phyloP scores from a whole-genome alignment of 2,329 filamentous ascomycete species.

The Cryoendolithus antarcticus region DNA sequence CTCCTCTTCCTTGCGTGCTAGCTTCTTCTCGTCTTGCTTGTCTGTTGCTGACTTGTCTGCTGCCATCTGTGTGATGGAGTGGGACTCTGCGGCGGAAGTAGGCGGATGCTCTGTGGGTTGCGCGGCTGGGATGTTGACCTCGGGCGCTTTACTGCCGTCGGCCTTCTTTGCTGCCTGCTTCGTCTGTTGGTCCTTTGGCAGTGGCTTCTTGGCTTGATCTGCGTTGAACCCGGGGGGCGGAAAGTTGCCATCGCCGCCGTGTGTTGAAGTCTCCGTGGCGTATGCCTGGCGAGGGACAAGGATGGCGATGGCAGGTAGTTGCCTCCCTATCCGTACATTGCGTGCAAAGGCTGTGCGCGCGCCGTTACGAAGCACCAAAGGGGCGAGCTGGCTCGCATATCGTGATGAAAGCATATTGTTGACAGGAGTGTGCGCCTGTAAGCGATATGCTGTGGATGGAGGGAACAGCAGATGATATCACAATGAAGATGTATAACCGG shows the following conservation, averaged over 20 bases:
- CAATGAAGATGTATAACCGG: too few relatives aligned
- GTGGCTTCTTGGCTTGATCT: conserved; percentile 77
- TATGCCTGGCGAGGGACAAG: conserved; percentile 40
- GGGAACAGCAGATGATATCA: too few relatives aligned
- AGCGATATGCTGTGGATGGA: background rate
- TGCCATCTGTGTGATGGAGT: conserved; percentile 50
- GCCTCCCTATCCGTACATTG: conserved; percentile 33
- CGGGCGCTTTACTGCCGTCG: conserved; percentile 10
- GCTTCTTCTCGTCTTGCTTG: conserved; percentile 41
- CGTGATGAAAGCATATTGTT: conserved; percentile 35
- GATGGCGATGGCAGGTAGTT: conserved; percentile 45
- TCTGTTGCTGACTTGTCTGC: conserved; percentile 43
- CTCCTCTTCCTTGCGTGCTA: conserved; percentile 52
- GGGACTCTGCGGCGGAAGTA: conserved; percentile 34
- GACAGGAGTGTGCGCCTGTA: too few relatives aligned
- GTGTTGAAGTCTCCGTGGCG: conserved; percentile 44
- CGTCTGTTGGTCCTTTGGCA: conserved; percentile 45
- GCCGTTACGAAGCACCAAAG: conserved; percentile 34
- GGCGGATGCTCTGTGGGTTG: conserved; percentile 34
- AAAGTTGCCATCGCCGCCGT: conserved; percentile 32
- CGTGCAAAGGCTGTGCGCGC: conserved; percentile 30
- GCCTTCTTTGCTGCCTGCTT: conserved; percentile 17
- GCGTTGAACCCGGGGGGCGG: conserved; percentile 85
- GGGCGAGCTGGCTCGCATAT: conserved; percentile 32
- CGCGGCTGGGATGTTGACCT: conserved; percentile 24